Evolutionary conservation across 2,329 filamentous ascomycete species (phyloP), one percentile per base, ranked within the genome.

Genomic region (Aspergillus thermomutatus): DNA sequence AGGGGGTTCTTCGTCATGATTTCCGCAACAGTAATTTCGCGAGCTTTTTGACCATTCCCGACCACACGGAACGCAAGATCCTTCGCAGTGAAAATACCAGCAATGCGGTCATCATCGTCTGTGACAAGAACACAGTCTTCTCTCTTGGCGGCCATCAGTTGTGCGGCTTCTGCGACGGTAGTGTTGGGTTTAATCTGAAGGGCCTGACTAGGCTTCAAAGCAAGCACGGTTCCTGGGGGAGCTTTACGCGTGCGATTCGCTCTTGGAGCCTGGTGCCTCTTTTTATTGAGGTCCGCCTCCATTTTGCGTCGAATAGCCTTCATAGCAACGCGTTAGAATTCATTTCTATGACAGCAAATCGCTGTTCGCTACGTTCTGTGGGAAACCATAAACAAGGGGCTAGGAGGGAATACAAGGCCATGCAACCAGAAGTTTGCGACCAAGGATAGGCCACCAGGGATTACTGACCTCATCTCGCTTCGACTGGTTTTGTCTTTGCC

Each of bases 1-100:
- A 99, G 85, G 10, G 94, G 94, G 79, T 99, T 99, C 82, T 97
- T 97, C 72, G 94, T 99, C 94, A 99, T 99, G 75, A 99, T 99
- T 72, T 97, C 92, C 64, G 92, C 90, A 72, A 99, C 97, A 23
- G 91, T 96, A 66, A 97, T 86, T 72, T 88, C 91, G 73, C 86
- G 88, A 31, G 94, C 90, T 79, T 96, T 96, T 69, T 92, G 83
- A 27, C 94, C 94, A 55, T 87, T 86, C 55, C 93, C 94, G 26
- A 99, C 93, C 10, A 99, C 94, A 57, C 94, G 87, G 81, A 97
- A 99, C 19, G 94, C 94, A 72, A 99, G 82, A 80, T 99, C 94
- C 81, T 99, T 99, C 64, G 94, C 94, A 0, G 94, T 99, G 75
- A 99, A 99, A 74, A 99, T 99, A 78, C 94, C 94, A 47, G 94